Evolutionary conservation across 305 asterid species (phyloP).

Genomic region (Fraxinus latifolia): DNA sequence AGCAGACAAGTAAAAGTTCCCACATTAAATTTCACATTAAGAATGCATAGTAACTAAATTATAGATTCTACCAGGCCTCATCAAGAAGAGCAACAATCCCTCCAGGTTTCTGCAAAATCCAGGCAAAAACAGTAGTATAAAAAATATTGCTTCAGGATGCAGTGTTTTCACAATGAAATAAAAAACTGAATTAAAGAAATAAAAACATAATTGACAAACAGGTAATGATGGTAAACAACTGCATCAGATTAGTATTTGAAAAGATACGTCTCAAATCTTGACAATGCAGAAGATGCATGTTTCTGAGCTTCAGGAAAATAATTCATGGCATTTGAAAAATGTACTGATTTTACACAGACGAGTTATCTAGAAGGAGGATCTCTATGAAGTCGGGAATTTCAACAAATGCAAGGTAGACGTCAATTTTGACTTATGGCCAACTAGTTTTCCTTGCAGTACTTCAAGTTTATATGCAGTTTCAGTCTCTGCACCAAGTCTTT

Average conservation of each 20-base stretch:
- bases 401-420: background rate
- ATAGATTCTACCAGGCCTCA: conserved; percentile 74
- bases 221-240: background rate
- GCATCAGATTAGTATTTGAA: background rate
- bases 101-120: conserved; percentile 86
- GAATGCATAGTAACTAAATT: background rate
- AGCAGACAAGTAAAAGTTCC: conserved; percentile 5
- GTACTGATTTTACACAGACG: background rate
- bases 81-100: conserved; percentile 94
- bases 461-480: conserved; percentile 9
- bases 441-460: conserved; percentile 5
- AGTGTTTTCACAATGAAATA: background rate
- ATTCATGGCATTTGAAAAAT: background rate
- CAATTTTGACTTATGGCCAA: conserved; percentile 9
- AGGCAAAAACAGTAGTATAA: conserved; percentile 24
- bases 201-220: background rate
- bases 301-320: conserved; percentile 13
- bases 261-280: conserved; percentile 11
- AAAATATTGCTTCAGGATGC: conserved; percentile 25
- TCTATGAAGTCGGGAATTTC: background rate
- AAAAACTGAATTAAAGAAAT: conserved; percentile 12
- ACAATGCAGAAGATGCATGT: conserved; percentile 17
- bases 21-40: background rate
- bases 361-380: background rate
- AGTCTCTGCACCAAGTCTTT: conserved; percentile 14